Conservation (phyloP, 2,329 filamentous ascomycete species). For the Penicillium concentricum region DNA sequence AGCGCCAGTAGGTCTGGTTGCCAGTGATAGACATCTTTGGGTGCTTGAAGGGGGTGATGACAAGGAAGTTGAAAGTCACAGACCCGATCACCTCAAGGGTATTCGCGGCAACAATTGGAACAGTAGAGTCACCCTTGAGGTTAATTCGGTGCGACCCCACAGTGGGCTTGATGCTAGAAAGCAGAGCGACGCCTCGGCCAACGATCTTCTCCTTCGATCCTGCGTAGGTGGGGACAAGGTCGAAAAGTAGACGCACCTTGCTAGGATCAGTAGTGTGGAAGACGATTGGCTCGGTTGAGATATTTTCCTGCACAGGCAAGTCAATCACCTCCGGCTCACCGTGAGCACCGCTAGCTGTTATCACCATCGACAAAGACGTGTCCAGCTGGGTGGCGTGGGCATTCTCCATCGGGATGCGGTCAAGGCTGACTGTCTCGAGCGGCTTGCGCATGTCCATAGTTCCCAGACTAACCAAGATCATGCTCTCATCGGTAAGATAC, state of each 20-base stretch:
- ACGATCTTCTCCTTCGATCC: conserved; percentile 78
- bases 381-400: conserved; percentile 92
- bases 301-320: conserved; percentile 88
- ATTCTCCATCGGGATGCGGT: conserved; percentile 80
- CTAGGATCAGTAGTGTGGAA: conserved; percentile 76
- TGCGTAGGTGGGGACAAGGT: conserved; percentile 93
- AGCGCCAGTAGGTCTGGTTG: conserved; percentile 95
- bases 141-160: conserved; percentile 86
- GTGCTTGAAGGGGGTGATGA: conserved; percentile 92
- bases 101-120: conserved; percentile 81
- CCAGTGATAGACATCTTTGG: conserved; percentile 91
- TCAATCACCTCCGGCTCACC: conserved; percentile 90
- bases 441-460: conserved; percentile 91
- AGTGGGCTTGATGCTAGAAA: conserved; percentile 80
- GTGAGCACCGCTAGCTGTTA: conserved; percentile 78
- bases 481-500: conserved; percentile 83
- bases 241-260: conserved; percentile 87
- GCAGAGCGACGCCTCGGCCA: conserved; percentile 81
- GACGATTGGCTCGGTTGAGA: conserved; percentile 87
- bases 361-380: conserved; percentile 85
- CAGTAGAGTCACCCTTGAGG: conserved; percentile 85
- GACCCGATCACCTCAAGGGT: conserved; percentile 87
- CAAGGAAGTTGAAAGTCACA: conserved; percentile 94
- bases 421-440: conserved; percentile 76
- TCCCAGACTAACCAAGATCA: conserved; percentile 88